Evolutionary conservation across 176 grass and related monocot genomes (phyloP).

Genomic region (Triticum monococcum): DNA sequence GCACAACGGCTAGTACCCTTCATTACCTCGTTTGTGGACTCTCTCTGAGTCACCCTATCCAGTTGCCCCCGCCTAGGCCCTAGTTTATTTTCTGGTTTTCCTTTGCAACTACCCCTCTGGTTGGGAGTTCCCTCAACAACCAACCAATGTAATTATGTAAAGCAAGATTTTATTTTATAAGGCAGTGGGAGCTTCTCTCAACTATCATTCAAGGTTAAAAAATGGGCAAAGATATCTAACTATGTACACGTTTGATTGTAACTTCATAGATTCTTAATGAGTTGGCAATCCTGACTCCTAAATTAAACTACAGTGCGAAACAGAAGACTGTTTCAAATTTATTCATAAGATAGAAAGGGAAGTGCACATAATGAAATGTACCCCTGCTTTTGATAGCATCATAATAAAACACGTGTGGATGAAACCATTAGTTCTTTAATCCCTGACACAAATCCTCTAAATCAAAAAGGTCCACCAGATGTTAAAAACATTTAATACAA

Average conservation of each 20-base stretch:
- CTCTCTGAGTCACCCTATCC: no score
- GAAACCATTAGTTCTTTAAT: slow-evolving; percentile 42
- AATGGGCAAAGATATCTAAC: no score
- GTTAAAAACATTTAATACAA: slow-evolving; percentile 16
- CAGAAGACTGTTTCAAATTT: slow-evolving; percentile 25
- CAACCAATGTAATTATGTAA: no score
- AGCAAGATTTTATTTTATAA: no score
- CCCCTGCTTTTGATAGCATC: slow-evolving; percentile 47
- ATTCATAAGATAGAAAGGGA: slow-evolving; percentile 15
- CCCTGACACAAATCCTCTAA: slow-evolving; percentile 76
- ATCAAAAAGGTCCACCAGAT: slow-evolving; percentile 63
- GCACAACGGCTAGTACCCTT: no score
- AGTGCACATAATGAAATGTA: slow-evolving; percentile 7
- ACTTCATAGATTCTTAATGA: not conserved
- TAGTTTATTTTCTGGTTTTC: no score
- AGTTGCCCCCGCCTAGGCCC: no score
- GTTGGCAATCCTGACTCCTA: not conserved
- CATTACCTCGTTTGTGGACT: no score
- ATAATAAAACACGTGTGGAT: slow-evolving; percentile 39
- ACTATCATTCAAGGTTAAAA: no score
- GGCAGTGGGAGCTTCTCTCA: no score
- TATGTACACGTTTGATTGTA: not conserved
- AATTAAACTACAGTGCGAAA: not conserved
- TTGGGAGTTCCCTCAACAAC: no score
- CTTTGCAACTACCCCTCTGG: no score